Conservation (phyloP, 352 stramenopile species). For the Globisporangium cederbergense region DNA sequence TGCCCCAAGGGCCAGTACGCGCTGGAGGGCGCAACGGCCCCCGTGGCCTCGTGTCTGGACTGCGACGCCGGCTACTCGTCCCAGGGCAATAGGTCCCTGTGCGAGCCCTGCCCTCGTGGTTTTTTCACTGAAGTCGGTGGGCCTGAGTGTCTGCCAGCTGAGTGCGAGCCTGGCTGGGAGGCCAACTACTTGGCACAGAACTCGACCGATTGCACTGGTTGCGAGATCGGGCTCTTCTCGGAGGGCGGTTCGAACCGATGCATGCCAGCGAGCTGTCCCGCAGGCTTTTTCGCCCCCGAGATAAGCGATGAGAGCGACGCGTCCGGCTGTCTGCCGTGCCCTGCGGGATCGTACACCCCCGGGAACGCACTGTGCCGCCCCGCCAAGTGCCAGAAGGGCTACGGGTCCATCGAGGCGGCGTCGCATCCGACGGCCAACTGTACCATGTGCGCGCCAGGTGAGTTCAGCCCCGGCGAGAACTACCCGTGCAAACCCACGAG, state of each 20-base stretch:
- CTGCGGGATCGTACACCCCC: slow-evolving; percentile 34
- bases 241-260: slow-evolving; percentile 30
- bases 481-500: slow-evolving; percentile 36
- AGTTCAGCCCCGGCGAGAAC: slow-evolving; percentile 45
- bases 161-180: slow-evolving; percentile 37
- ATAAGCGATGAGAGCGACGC: slow-evolving; percentile 21
- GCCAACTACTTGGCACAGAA: slow-evolving; percentile 34
- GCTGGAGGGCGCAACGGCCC: slow-evolving; percentile 24
- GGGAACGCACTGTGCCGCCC: slow-evolving; percentile 34
- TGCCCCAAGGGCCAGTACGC: slow-evolving; percentile 29
- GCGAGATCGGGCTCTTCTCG: slow-evolving; percentile 38
- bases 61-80: slow-evolving; percentile 36
- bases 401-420: slow-evolving; percentile 32
- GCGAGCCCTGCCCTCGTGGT: slow-evolving; percentile 28
- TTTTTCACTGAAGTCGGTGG: slow-evolving; percentile 25
- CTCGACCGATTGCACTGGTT: slow-evolving; percentile 40
- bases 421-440: slow-evolving; percentile 39
- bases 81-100: slow-evolving; percentile 31
- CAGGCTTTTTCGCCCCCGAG: slow-evolving; percentile 33
- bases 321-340: slow-evolving; percentile 26
- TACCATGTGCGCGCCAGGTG: slow-evolving; percentile 32
- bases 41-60: slow-evolving; percentile 23
- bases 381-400: slow-evolving; percentile 32
- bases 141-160: slow-evolving; percentile 23
- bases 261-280: slow-evolving; percentile 30